phyloP scores from a whole-genome alignment of 202 grass and related monocot genomes.

The Digitaria exilis region DNA sequence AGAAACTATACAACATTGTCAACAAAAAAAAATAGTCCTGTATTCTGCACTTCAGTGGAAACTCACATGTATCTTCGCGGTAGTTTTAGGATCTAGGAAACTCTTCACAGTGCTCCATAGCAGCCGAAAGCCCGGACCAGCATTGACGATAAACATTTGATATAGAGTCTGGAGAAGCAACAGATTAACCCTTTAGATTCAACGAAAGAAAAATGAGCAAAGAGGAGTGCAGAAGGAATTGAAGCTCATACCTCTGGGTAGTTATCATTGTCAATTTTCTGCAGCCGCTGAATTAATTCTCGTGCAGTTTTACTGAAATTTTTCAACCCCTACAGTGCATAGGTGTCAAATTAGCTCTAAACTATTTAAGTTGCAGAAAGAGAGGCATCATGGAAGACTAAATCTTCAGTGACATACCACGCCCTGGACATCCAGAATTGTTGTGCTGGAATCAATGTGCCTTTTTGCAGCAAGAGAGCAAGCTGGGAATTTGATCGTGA shows the following conservation, averaged over 20 bases:
- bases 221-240: not conserved
- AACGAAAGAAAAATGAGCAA: conserved; percentile 15
- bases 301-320: conserved; percentile 98
- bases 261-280: conserved; percentile 96
- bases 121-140: conserved; percentile 85
- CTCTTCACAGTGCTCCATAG: conserved; percentile 93
- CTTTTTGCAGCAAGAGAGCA: conserved; percentile 90
- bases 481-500: conserved; percentile 88
- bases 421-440: conserved; percentile 92
- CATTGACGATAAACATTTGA: conserved; percentile 99
- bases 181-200: conserved; percentile 17
- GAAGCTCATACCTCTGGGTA: conserved; percentile 79
- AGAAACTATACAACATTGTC: conserved; percentile 16
- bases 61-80: conserved; percentile 98
- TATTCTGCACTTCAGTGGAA: conserved; percentile 4
- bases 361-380: not conserved
- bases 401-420: conserved; percentile 62
- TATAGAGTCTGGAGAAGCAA: conserved; percentile 74
- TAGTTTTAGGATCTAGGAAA: conserved; percentile 95
- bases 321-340: conserved; percentile 76
- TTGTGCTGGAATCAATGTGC: conserved; percentile 87
- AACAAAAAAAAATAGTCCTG: not conserved
- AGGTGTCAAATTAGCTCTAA: conserved; percentile 9
- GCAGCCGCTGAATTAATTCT: conserved; percentile 81
- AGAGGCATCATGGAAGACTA: not conserved